Conservation (phyloP, 352 stramenopile species). For the Ochromonadaceae sp. region DNA sequence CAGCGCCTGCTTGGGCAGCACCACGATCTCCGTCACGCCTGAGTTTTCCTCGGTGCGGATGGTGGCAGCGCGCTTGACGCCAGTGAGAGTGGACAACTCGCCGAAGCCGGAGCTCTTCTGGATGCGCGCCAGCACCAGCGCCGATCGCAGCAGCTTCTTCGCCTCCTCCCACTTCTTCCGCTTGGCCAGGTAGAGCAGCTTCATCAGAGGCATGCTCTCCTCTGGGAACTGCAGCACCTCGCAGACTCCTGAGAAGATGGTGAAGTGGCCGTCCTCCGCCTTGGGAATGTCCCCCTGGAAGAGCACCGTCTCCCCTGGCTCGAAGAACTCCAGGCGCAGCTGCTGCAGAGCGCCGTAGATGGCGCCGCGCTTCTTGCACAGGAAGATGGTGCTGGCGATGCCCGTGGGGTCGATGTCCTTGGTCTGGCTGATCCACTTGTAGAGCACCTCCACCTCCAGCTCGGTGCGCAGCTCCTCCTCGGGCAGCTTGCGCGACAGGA, state of each 20-base stretch:
- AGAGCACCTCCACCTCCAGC: slow-evolving; percentile 14
- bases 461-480: neutral
- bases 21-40: slow-evolving; percentile 7
- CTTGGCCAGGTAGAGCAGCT: neutral
- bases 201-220: neutral
- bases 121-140: neutral
- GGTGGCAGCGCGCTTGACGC: neutral
- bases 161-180: neutral
- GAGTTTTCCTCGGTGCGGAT: too few relatives aligned
- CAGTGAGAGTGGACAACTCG: slow-evolving; percentile 13
- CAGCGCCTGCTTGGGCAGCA: neutral
- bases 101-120: slow-evolving; percentile 12
- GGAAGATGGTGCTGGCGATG: slow-evolving; percentile 3
- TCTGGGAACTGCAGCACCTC: neutral
- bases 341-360: slow-evolving; percentile 7
- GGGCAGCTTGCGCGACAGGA: slow-evolving; percentile 1
- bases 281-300: neutral
- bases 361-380: neutral
- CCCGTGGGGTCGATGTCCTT: slow-evolving; percentile 16
- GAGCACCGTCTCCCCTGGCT: neutral
- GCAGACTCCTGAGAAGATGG: neutral
- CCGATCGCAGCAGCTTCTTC: neutral
- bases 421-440: slow-evolving; percentile 4
- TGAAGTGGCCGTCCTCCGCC: slow-evolving; percentile 14
- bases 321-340: neutral